Evolutionary conservation across 805 yeast genomes (phyloP), one percentile per base, ranked within the genome.

Genomic region (Diddensiella transvaalensis): DNA sequence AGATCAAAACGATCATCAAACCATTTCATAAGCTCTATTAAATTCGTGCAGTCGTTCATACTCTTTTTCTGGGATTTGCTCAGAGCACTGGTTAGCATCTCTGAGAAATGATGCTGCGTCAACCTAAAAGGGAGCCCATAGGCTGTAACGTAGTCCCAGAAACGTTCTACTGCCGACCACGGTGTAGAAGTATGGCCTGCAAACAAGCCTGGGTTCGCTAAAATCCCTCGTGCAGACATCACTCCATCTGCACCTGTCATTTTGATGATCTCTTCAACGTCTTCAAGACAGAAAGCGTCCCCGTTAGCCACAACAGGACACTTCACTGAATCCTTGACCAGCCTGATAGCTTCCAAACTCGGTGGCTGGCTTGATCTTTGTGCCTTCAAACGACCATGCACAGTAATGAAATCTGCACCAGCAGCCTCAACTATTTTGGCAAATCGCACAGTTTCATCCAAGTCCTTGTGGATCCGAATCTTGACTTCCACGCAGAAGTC

Each of bases 251-350:
- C 88, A 1, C 85, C 84, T 0, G 98, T 89, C 44, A 63, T 63
- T 10, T 76, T 68, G 0, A 79, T 78, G 22, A 91, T 90, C 17
- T 64, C 61, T 38, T 70, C 59, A n/a, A 85, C 83, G 62, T 88
- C 96, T 15, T 72, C 69, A 21, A 80, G 67, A 0, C 76, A 62
- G 60, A 85, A 85, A 60, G 96, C 90, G 66, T 93, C 98, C n/a
- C 99, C 99, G 61, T 93, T 93, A 2, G 98, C 96, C n/a, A 93
- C 84, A 1, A 93, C 89, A 0, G 97, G 98, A 0, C 74, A 74
- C 0, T 51, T 37, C 3, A 77, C 78, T n/a, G 71, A 66, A 18
- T 76, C 75, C 50, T 80, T 79, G 13, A 93, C 75, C 6, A 68
- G 65, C 58, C 76, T 79, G 36, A 93, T 90, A 13, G 95, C 96